These are phyloP conservation scores for Aspergillus sp. DNA, from an alignment of 2,329 filamentous ascomycete genomes.

Conservation along the genomic window DNA sequence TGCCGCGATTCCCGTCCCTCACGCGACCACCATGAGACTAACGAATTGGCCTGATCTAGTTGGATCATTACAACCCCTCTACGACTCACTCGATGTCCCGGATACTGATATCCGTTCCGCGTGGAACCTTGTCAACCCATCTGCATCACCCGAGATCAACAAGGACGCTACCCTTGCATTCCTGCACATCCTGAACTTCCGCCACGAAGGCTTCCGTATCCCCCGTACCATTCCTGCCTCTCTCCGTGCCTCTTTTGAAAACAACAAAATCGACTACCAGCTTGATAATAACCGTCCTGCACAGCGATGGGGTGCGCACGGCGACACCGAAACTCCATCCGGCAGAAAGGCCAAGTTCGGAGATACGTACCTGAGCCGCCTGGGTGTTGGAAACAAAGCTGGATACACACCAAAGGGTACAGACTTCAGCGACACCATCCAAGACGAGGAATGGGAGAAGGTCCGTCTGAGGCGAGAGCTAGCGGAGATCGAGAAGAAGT, in stretches of 20 bases:
- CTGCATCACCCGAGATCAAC: constrained; percentile 71
- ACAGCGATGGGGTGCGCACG: constrained; percentile 71
- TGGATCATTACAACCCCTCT: constrained; percentile 70
- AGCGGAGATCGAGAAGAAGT: constrained; percentile 78
- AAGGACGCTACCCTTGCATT: constrained; percentile 94
- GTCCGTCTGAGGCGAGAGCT: constrained; percentile 91
- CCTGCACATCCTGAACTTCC: constrained; percentile 91
- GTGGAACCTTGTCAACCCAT: constrained; percentile 97
- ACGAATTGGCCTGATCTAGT: constrained; percentile 45
- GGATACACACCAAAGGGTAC: constrained; percentile 78
- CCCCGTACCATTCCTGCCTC: constrained; percentile 85
- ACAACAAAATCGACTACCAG: constrained; percentile 94
- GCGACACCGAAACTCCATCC: constrained; percentile 72
- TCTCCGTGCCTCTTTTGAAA: constrained; percentile 86
- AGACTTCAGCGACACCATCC: constrained; percentile 78
- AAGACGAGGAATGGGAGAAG: constrained; percentile 93
- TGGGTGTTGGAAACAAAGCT: constrained; percentile 69
- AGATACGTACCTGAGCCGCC: constrained; percentile 86
- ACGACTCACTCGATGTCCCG: constrained; percentile 61
- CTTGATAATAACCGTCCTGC: constrained; percentile 66
- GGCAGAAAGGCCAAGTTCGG: constrained; percentile 96
- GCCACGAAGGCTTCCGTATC: constrained; percentile 91
- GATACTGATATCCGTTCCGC: constrained; percentile 79
- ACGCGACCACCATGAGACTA: constrained; percentile 2
- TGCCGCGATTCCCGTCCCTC: constrained; percentile 25